Evolutionary conservation across 2,329 filamentous ascomycete species (phyloP), one percentile per base, ranked within the genome.

Genomic region (Pestalotiopsis sp.): DNA sequence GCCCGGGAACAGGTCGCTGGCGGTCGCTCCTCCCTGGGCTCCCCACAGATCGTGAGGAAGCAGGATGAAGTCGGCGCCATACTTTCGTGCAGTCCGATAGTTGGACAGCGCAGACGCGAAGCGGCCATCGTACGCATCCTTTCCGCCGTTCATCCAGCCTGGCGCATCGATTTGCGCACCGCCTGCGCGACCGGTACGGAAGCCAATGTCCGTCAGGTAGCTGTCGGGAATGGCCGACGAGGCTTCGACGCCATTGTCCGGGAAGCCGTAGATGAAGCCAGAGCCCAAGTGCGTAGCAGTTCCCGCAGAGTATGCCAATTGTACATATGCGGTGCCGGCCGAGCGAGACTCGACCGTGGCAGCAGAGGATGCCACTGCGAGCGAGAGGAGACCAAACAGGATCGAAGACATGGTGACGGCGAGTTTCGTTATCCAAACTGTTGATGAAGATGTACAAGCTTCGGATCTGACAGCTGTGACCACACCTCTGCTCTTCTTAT

Each of bases 21-120:
- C 27, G 27, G 23, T 59, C 6, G 27, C 36, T 17, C 31, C 38
- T n/a, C 31, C 38, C 3, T 49, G 14, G 23, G 61, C 38, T 14
- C 61, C 61, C 61, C 61, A 64, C 4, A 64, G 14, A 17, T 64
- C 61, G 38, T 64, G 61, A 25, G 27, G 25, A n/a, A 64, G 41
- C 25, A 64, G 39, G 27, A 39, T 17, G 61, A 64, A 64, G 12
- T 39, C 61, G 61, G 23, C 61, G 11, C 31, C 31, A 23, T 64
- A 64, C 38, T 64, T 45, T n/a, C 61, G 61, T 6, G 20, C 57
- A 59, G 25, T 59, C 0, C 25, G 25, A 7, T 59, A 59, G 57
- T 59, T 59, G 9, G 23, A 27, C 57, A 59, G 17, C 27, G 57
- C 25, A 4, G 57, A 59, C 25, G 23, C n/a, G 20, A 59, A 59